A percentile compares a stretch with the other conserved stretches of the same genome.
Conservation (phyloP, 2,329 filamentous ascomycete species). For the Claviceps sp. region DNA sequence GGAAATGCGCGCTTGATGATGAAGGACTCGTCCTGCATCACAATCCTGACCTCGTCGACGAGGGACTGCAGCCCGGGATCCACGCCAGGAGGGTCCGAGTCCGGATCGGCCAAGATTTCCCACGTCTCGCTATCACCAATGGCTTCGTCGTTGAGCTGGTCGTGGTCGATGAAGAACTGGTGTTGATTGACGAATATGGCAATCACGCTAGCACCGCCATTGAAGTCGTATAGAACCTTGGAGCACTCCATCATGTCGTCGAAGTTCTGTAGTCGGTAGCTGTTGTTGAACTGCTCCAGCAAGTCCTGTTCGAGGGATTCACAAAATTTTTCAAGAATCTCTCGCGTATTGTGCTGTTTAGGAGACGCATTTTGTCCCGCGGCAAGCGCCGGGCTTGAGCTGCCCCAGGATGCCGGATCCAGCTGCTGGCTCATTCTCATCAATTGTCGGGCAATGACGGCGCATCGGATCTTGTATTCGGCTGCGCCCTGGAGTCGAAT, state of each 20-base stretch:
- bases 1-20: constrained; percentile 96
- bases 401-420: constrained; percentile 62
- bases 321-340: constrained; percentile 91
- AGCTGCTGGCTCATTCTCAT: constrained; percentile 88
- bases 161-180: constrained; percentile 96
- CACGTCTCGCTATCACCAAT: constrained; percentile 62
- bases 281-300: constrained; percentile 92
- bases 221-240: constrained; percentile 88
- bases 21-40: constrained; percentile 92
- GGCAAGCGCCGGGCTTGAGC: constrained; percentile 35
- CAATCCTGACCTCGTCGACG: constrained; percentile 85
- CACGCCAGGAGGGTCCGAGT: constrained; percentile 79
- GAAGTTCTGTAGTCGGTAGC: constrained; percentile 88
- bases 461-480: constrained; percentile 87
- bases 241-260: constrained; percentile 98
- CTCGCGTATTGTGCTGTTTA: constrained; percentile 55
- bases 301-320: constrained; percentile 93
- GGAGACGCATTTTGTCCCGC: constrained; percentile 28
- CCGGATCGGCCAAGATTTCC: constrained; percentile 88
- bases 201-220: constrained; percentile 88
- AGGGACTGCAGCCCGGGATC: constrained; percentile 86
- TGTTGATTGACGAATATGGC: constrained; percentile 97
- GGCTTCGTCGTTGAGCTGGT: constrained; percentile 80
- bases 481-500: constrained; percentile 72
- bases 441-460: constrained; percentile 83